phyloP scores from a whole-genome alignment of 768 basidiomycete genomes.

The Coprinopsis strossmayeri region DNA sequence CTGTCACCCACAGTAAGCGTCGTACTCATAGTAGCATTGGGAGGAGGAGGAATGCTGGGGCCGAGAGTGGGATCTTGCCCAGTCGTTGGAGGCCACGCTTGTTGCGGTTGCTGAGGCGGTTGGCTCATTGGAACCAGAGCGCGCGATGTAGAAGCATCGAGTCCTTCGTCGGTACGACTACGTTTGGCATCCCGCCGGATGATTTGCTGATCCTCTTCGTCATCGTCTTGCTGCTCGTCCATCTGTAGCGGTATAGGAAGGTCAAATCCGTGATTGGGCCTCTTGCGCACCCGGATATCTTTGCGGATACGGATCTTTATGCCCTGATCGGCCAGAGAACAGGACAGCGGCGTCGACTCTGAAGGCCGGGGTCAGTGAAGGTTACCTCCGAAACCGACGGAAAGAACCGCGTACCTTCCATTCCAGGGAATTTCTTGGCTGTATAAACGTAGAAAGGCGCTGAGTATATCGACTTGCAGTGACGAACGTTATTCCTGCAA shows the following conservation, averaged over 20 bases:
- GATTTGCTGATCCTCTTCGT: conserved; percentile 17
- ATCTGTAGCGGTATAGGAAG: conserved; percentile 22
- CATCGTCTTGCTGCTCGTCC: conserved; percentile 19
- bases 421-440: conserved; percentile 94
- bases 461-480: conserved; percentile 87
- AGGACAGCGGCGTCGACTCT: conserved; percentile 89
- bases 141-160: conserved; percentile 17
- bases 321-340: conserved; percentile 89
- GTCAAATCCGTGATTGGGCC: conserved; percentile 40
- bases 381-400: background rate
- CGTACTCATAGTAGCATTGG: conserved; percentile 17
- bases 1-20: conserved; percentile 11
- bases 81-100: conserved; percentile 13
- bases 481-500: conserved; percentile 72
- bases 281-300: conserved; percentile 80
- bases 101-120: conserved; percentile 12
- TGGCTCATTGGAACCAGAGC: conserved; percentile 19
- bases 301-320: conserved; percentile 94
- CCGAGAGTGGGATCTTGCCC: conserved; percentile 27
- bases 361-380: conserved; percentile 5
- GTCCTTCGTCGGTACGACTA: conserved; percentile 26
- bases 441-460: conserved; percentile 92
- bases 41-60: conserved; percentile 29
- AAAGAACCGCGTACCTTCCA: conserved; percentile 63
- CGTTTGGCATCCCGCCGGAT: conserved; percentile 29